Conservation (phyloP, 2,329 filamentous ascomycete species). For the Calycina herbarum region DNA sequence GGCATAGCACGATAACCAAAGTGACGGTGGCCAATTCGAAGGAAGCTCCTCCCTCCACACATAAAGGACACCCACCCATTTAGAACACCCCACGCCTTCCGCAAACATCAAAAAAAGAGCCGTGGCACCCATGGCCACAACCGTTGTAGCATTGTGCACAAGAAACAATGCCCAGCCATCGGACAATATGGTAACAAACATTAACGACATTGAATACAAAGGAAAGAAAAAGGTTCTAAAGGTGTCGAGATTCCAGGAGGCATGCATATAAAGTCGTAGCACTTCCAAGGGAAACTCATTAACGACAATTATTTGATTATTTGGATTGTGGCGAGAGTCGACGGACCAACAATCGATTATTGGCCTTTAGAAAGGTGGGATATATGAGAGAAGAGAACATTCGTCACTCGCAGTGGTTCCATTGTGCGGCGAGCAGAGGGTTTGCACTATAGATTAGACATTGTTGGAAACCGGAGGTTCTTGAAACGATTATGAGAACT, state of each 20-base stretch:
- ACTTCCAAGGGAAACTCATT: constrained; percentile 23
- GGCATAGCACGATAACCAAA: constrained; percentile 33
- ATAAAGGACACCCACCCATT: constrained; percentile 33
- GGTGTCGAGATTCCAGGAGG: constrained; percentile 27
- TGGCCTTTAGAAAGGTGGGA: constrained; percentile 20
- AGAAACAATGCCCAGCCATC: constrained; percentile 22
- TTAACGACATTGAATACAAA: constrained; percentile 38
- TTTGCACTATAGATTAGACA: constrained; percentile 26
- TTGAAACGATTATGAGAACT: constrained; percentile 25
- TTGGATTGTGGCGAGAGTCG: constrained; percentile 28
- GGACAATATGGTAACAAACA: constrained; percentile 37
- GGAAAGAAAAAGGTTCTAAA: constrained; percentile 31
- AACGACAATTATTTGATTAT: constrained; percentile 27
- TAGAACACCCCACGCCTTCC: constrained; percentile 30
- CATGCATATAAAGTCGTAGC: constrained; percentile 17
- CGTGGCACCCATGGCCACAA: constrained; percentile 26
- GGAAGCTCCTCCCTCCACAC: constrained; percentile 33
- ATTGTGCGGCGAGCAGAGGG: constrained; percentile 21
- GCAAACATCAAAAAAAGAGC: constrained; percentile 25
- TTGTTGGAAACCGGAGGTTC: constrained; percentile 19
- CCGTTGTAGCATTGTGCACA: constrained; percentile 23
- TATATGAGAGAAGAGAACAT: constrained; percentile 26
- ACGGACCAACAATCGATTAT: constrained; percentile 25
- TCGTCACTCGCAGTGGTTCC: constrained; percentile 29
- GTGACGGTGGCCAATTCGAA: constrained; percentile 28